Evolutionary conservation across 164 flowering plant species (phyloP).

Genomic region (Sextonia rubra): DNA sequence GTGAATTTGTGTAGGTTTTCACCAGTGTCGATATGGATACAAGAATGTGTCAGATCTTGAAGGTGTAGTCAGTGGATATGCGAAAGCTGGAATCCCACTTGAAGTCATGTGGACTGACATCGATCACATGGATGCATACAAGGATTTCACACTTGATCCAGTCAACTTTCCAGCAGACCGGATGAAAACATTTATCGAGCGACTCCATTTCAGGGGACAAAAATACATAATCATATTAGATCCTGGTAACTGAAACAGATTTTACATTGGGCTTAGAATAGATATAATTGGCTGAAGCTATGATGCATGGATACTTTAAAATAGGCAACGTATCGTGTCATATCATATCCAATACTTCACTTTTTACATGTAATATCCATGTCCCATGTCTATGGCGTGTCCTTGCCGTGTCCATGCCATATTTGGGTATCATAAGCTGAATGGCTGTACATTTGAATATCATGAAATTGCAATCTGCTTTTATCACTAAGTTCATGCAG

Average conservation of each 20-base stretch:
- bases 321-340: too few species aligned
- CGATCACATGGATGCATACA: conserved; percentile 78
- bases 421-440: too few species aligned
- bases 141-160: conserved; percentile 84
- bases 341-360: too few species aligned
- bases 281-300: too few species aligned
- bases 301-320: too few species aligned
- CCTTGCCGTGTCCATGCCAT: too few species aligned
- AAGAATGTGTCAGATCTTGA: conserved; percentile 51
- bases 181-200: conserved; percentile 48
- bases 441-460: too few species aligned
- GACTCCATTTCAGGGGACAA: conserved; percentile 60
- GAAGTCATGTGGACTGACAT: conserved; percentile 95
- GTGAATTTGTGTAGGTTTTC: conserved; percentile 51
- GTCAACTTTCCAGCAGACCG: conserved; percentile 50
- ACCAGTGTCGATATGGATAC: conserved; percentile 86
- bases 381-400: too few species aligned
- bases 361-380: too few species aligned
- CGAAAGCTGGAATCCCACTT: conserved; percentile 70
- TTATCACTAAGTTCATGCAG: background rate
- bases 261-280: background rate
- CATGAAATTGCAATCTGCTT: background rate
- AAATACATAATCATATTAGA: conserved; percentile 71
- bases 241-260: conserved; percentile 48
- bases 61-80: conserved; percentile 72